A percentile compares a stretch with the other conserved stretches of the same genome.
Conservation (phyloP, 2,329 filamentous ascomycete species). For the Penicillium freii region DNA sequence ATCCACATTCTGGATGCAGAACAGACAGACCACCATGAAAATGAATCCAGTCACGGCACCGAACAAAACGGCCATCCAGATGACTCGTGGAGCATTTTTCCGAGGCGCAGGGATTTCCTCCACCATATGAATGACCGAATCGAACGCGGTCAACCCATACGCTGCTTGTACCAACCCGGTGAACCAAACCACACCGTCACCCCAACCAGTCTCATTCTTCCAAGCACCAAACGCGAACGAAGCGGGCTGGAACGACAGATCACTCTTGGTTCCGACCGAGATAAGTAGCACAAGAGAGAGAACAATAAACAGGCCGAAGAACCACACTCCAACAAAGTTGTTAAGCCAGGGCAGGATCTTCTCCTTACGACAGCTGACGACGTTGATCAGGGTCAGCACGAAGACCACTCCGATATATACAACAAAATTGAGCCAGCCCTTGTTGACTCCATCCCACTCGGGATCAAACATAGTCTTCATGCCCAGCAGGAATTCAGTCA, state of each 20-base stretch:
- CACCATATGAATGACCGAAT: constrained; percentile 59
- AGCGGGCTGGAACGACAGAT: constrained; percentile 49
- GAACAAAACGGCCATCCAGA: constrained; percentile 53
- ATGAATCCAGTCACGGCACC: constrained; percentile 52
- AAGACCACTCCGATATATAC: constrained; percentile 54
- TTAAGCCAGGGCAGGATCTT: constrained; percentile 53
- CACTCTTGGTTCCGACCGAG: constrained; percentile 48
- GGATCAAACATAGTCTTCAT: constrained; percentile 56
- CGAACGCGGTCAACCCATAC: constrained; percentile 58
- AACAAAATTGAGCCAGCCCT: constrained; percentile 56
- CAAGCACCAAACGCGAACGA: constrained; percentile 55
- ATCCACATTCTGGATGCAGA: constrained; percentile 51
- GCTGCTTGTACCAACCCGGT: constrained; percentile 57
- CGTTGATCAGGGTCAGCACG: constrained; percentile 51
- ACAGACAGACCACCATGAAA: constrained; percentile 55
- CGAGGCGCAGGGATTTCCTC: constrained; percentile 57
- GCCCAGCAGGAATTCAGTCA: constrained; percentile 58
- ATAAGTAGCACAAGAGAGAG: constrained; percentile 54
- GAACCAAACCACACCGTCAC: constrained; percentile 58
- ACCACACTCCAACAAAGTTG: constrained; percentile 56
- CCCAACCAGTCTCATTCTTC: constrained; percentile 55
- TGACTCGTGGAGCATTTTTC: constrained; percentile 52
- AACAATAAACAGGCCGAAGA: constrained; percentile 53
- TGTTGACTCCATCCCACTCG: constrained; percentile 46
- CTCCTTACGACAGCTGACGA: constrained; percentile 53